Conservation (phyloP, 2,329 filamentous ascomycete species). For the Kalaharituber pfeilii region DNA sequence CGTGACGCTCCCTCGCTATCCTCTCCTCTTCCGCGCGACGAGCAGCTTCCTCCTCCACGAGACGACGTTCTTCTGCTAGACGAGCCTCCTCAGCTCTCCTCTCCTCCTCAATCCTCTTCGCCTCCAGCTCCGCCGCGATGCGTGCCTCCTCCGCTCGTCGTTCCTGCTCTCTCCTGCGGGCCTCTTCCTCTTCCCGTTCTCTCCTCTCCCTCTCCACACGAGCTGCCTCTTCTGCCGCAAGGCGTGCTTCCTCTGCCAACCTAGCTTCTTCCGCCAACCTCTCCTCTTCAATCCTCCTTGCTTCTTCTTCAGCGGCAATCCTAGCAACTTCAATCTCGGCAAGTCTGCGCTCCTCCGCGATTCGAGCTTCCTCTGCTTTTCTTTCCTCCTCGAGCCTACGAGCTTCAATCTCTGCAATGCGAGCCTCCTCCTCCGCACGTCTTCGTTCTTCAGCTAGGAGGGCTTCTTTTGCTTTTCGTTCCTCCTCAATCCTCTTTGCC, state of each 20-base stretch:
- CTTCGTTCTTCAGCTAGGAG: background rate
- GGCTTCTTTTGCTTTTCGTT: too few species aligned
- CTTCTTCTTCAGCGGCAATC: background rate
- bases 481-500: too few species aligned
- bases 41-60: background rate
- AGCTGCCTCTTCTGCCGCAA: background rate
- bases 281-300: background rate
- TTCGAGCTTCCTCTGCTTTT: background rate
- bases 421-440: background rate
- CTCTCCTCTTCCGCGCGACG: background rate
- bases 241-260: background rate
- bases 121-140: background rate
- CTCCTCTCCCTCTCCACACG: background rate
- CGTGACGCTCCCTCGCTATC: background rate
- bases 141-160: background rate
- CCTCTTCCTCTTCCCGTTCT: background rate
- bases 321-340: too few species aligned
- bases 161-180: background rate
- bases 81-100: background rate
- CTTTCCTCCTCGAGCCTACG: background rate
- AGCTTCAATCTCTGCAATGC: background rate
- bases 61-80: background rate
- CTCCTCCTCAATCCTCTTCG: background rate
- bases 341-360: background rate
- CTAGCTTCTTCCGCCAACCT: background rate